phyloP scores from a whole-genome alignment of 352 stramenopile species.

The Globisporangium rhizosaccharum region DNA sequence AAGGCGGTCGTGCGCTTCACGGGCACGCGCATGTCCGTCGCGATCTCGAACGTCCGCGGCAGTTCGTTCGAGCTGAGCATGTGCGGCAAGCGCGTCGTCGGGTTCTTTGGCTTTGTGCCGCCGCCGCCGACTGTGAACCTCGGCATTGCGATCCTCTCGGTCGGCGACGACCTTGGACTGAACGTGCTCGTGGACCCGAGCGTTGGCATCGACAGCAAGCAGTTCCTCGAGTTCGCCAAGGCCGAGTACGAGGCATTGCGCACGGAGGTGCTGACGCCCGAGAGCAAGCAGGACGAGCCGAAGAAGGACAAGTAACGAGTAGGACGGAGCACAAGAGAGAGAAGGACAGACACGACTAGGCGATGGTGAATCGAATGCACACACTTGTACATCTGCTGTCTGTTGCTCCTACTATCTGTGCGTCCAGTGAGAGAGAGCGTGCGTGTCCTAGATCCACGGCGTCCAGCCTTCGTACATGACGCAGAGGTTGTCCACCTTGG shows the following conservation, averaged over 20 bases:
- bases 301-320: conserved; percentile 14
- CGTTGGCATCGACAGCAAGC: conserved; percentile 52
- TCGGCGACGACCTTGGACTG: conserved; percentile 62
- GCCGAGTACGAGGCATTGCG: conserved; percentile 59
- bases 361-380: not conserved
- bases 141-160: conserved; percentile 63
- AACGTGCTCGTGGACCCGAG: conserved; percentile 73
- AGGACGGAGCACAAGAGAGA: not conserved
- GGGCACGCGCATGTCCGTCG: conserved; percentile 54
- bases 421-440: not conserved
- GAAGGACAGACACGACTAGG: too few relatives aligned
- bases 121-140: conserved; percentile 78
- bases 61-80: conserved; percentile 46
- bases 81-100: conserved; percentile 45
- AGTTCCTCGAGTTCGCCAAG: conserved; percentile 63
- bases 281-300: not conserved
- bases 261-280: conserved; percentile 16
- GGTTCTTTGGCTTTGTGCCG: conserved; percentile 71
- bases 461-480: conserved; percentile 90
- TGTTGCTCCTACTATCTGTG: not conserved
- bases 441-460: conserved; percentile 63
- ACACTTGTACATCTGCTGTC: not conserved
- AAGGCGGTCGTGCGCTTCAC: conserved; percentile 47
- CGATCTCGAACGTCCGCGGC: conserved; percentile 63
- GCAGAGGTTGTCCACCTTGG: conserved; percentile 76